These are phyloP conservation scores for Lachnellula suecica DNA, from an alignment of 2,329 filamentous ascomycete genomes.

Conservation along the genomic window DNA sequence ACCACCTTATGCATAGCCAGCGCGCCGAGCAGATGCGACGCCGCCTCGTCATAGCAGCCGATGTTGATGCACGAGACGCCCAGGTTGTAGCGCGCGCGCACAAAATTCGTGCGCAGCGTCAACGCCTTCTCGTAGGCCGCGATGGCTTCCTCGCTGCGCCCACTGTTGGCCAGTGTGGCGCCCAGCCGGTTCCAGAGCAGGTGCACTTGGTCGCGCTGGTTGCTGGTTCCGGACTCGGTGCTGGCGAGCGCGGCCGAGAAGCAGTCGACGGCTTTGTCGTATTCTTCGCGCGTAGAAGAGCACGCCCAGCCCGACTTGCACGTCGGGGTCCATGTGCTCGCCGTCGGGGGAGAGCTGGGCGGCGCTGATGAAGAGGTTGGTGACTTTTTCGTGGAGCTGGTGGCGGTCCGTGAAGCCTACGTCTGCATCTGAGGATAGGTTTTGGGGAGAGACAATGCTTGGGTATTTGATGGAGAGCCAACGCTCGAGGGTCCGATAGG, in stretches of 20 bases:
- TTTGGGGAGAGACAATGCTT: constrained; percentile 65
- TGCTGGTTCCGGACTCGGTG: constrained; percentile 79
- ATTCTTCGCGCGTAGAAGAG: constrained; percentile 98
- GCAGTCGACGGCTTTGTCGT: constrained; percentile 98
- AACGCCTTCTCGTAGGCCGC: constrained; percentile 94
- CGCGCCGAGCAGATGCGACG: constrained; percentile 87
- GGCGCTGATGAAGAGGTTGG: constrained; percentile 84
- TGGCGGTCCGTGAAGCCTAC: constrained; percentile 94
- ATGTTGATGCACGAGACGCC: constrained; percentile 98
- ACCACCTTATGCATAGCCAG: constrained; percentile 95
- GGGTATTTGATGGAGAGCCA: constrained; percentile 98
- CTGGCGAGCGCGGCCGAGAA: constrained; percentile 89
- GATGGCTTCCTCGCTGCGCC: constrained; percentile 92
- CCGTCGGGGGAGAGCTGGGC: constrained; percentile 90
- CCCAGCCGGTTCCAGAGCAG: constrained; percentile 97
- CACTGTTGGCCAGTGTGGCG: constrained; percentile 92
- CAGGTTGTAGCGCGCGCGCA: constrained; percentile 93
- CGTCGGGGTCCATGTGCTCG: constrained; percentile 96
- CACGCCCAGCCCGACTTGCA: constrained; percentile 94
- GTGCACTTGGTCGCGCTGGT: constrained; percentile 83
- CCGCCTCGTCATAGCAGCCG: constrained; percentile 89
- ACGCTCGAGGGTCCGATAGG: constrained; percentile 92
- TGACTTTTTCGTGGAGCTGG: constrained; percentile 85
- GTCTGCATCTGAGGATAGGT: constrained; percentile 74
- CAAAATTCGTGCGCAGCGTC: constrained; percentile 89